Conservation (phyloP, 129 eudicot species). For the Ambrosia artemisiifolia region DNA sequence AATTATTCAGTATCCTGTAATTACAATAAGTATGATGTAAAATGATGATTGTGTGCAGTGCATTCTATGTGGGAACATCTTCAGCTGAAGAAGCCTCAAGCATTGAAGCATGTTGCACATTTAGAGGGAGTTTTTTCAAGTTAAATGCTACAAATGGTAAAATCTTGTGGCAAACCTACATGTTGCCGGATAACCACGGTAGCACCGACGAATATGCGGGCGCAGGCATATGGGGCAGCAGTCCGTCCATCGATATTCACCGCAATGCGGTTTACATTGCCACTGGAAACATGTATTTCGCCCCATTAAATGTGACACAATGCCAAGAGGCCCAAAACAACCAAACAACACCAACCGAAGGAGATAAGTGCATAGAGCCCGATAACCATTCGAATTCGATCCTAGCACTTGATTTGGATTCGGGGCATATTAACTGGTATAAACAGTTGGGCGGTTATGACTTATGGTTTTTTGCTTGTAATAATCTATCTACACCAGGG, state of each 20-base stretch:
- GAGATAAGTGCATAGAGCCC: conserved; percentile 52
- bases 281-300: conserved; percentile 60
- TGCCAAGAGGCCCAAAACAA: conserved; percentile 67
- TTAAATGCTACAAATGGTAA: conserved; percentile 52
- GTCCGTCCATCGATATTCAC: conserved; percentile 51
- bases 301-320: conserved; percentile 49
- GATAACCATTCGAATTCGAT: conserved; percentile 60
- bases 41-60: background rate
- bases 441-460: conserved; percentile 60
- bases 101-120: conserved; percentile 51
- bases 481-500: conserved; percentile 49
- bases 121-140: conserved; percentile 66
- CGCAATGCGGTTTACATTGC: conserved; percentile 50
- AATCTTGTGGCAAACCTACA: conserved; percentile 66
- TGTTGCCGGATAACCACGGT: conserved; percentile 67
- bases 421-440: conserved; percentile 62
- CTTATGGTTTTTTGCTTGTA: conserved; percentile 54
- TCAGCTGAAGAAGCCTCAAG: conserved; percentile 47
- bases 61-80: conserved; percentile 62
- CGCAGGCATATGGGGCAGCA: conserved; percentile 79
- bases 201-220: conserved; percentile 50
- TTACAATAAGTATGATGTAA: background rate
- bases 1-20: too few species aligned
- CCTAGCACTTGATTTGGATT: conserved; percentile 51
- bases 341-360: conserved; percentile 42